Base-by-base conservation (phyloP, 345 rosid species). In the Isatis tinctoria region DNA sequence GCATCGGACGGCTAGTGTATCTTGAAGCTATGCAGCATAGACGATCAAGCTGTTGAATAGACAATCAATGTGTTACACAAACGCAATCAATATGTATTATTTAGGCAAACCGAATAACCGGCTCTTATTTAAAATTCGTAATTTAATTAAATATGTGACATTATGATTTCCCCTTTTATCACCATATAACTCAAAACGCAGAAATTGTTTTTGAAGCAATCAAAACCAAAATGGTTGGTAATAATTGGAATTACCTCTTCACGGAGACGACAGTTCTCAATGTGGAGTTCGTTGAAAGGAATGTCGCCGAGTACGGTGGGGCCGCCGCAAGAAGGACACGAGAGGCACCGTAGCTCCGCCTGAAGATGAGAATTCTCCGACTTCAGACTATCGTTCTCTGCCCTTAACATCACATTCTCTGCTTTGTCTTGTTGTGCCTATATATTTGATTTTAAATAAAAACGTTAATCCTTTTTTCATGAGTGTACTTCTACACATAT, bases 371-470 rank as follows among this genome's bases (percentile, higher is more conserved):
- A 88, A 70, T 91, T 90, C 78, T 91, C 97, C 44, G 75, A 74
- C 85, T 86, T 90, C 6, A 94, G 84, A 10, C 52, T 78, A 26
- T 91, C 96, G 58, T 94, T 94, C 75, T 94, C 98, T 7, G 92
- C 86, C 65, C 93, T 84, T 32, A 94, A 85, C 66, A 91, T 82
- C 70, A 69, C 76, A 69, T 94, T 94, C 39, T 94, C 97, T 0
- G 88, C 6, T 52, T 97, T 83, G 72, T 90, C 98, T 80, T 94
- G 98, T 62, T 91, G 96, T 56, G 97, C 97, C 98, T 93, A 62
- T 16, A 51, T n/a, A 37, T 28, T 60, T 61, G 22, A 40, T 75
- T 51, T 3, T 28, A 45, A 27, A 1, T 1, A 8, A 18, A 11
- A 39, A 9, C 17, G 20, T 59, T 33, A 47, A 10, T 39, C 18